These are phyloP conservation scores for Leptodermis oblonga DNA, from an alignment of 257 asterid species.

Conservation along the genomic window DNA sequence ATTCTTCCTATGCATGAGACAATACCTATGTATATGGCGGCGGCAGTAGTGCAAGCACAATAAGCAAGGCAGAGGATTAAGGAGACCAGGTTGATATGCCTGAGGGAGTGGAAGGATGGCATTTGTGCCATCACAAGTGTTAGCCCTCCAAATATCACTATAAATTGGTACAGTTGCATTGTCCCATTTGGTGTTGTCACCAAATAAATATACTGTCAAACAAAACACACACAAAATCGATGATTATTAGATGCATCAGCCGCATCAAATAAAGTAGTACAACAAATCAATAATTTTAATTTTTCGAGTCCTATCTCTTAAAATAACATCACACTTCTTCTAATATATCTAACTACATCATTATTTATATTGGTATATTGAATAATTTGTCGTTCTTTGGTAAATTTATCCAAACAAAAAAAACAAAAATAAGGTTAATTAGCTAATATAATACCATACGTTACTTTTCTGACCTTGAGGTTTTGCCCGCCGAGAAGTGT, in stretches of 20 bases:
- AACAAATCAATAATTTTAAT: too few relatives aligned
- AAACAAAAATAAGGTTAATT: too few relatives aligned
- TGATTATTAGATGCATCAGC: too few relatives aligned
- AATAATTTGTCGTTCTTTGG: too few relatives aligned
- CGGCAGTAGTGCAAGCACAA: slow-evolving; percentile 48
- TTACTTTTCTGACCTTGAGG: slow-evolving; percentile 42
- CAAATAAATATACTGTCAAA: slow-evolving; percentile 48
- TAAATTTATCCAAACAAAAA: too few relatives aligned
- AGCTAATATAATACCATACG: too few relatives aligned
- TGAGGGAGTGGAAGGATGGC: slow-evolving; percentile 72
- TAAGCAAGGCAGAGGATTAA: slow-evolving; percentile 49
- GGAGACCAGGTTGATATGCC: slow-evolving; percentile 67
- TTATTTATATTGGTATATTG: too few relatives aligned
- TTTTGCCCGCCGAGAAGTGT: slow-evolving; percentile 69
- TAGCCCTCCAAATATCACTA: slow-evolving; percentile 47
- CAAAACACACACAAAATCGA: background rate
- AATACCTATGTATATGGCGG: slow-evolving; percentile 52
- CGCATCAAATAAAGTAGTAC: too few relatives aligned
- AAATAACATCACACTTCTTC: too few relatives aligned
- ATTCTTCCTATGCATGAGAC: too few relatives aligned
- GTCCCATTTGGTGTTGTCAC: slow-evolving; percentile 47
- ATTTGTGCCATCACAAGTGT: slow-evolving; percentile 64
- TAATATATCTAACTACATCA: too few relatives aligned
- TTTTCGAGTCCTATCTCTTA: too few relatives aligned
- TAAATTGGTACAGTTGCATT: slow-evolving; percentile 60